A percentile compares a stretch with the other conserved stretches of the same genome.
These are phyloP conservation scores for Nakaseomyces uthaithaninus DNA, from an alignment of 1,139 yeast genomes.

Conservation along the genomic window DNA sequence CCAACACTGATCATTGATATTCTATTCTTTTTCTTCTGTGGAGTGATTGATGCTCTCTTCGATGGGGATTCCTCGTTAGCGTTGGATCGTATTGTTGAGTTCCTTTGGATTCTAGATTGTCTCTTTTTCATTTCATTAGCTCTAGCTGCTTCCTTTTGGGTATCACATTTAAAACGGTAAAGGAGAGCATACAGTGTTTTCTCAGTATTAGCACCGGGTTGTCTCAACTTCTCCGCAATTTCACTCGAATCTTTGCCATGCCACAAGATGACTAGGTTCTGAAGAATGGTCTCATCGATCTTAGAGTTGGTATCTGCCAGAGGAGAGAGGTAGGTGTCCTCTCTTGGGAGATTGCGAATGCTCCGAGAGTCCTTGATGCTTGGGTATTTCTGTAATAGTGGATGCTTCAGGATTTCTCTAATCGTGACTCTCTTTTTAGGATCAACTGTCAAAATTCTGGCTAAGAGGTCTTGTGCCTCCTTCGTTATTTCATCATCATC, in stretches of 20 bases:
- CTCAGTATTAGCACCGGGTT: slow-evolving; percentile 57
- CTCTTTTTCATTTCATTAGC: slow-evolving; percentile 24
- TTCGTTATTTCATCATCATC: slow-evolving; percentile 52
- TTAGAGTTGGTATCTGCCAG: slow-evolving; percentile 37
- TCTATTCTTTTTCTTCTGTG: slow-evolving; percentile 40
- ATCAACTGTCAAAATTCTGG: slow-evolving; percentile 67
- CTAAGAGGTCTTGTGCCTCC: slow-evolving; percentile 65
- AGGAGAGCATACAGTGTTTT: slow-evolving; percentile 67
- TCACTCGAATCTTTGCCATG: slow-evolving; percentile 56
- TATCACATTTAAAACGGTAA: slow-evolving; percentile 35
- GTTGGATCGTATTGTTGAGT: slow-evolving; percentile 10
- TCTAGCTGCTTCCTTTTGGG: slow-evolving; percentile 27
- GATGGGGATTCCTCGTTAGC: slow-evolving; percentile 11
- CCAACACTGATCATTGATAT: slow-evolving; percentile 43
- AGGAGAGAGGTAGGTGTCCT: slow-evolving; percentile 51
- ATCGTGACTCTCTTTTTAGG: slow-evolving; percentile 72
- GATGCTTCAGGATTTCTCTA: slow-evolving; percentile 67
- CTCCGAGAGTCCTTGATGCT: slow-evolving; percentile 34
- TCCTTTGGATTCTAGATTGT: slow-evolving; percentile 16
- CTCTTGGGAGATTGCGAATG: slow-evolving; percentile 52
- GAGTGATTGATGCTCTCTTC: slow-evolving; percentile 18
- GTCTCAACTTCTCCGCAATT: slow-evolving; percentile 47
- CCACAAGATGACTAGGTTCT: slow-evolving; percentile 66
- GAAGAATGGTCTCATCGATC: slow-evolving; percentile 56
- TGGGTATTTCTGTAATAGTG: slow-evolving; percentile 56